Evolutionary conservation across 169 alveolate species (phyloP).

Genomic region (Plasmodium vivax): DNA sequence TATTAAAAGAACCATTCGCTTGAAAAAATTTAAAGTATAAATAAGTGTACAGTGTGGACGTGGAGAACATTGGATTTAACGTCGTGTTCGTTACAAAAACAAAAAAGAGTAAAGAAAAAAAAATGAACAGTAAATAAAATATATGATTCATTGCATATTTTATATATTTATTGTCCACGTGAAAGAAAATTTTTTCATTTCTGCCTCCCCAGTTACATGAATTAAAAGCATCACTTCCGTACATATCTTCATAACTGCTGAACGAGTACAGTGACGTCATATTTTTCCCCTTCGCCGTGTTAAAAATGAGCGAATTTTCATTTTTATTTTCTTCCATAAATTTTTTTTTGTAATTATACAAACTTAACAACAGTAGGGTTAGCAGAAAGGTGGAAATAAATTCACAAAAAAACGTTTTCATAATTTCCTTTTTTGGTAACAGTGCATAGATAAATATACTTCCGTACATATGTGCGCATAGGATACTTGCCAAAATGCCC

Average conservation of each 20-base stretch:
- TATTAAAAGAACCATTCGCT: slow-evolving; percentile 14
- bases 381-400: slow-evolving; percentile 61
- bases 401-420: slow-evolving; percentile 71
- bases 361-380: slow-evolving; percentile 51
- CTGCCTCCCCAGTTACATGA: background rate
- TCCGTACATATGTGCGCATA: slow-evolving; percentile 65
- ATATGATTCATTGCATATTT: slow-evolving; percentile 61
- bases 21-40: slow-evolving; percentile 54
- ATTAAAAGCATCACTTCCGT: slow-evolving; percentile 29
- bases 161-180: slow-evolving; percentile 62
- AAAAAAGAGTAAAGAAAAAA: slow-evolving; percentile 55
- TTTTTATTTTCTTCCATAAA: slow-evolving; percentile 60
- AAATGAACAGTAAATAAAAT: slow-evolving; percentile 63
- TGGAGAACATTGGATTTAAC: slow-evolving; percentile 66
- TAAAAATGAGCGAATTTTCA: slow-evolving; percentile 33
- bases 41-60: slow-evolving; percentile 50
- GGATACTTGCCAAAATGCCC: slow-evolving; percentile 60
- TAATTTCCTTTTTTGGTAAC: slow-evolving; percentile 56
- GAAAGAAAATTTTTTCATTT: background rate
- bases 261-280: slow-evolving; percentile 31
- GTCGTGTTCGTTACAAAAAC: slow-evolving; percentile 72
- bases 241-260: slow-evolving; percentile 43
- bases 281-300: slow-evolving; percentile 9
- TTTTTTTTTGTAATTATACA: slow-evolving; percentile 53
- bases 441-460: slow-evolving; percentile 55